These are phyloP conservation scores for Elsinoe perseae DNA, from an alignment of 2,329 filamentous ascomycete genomes.

Conservation along the genomic window DNA sequence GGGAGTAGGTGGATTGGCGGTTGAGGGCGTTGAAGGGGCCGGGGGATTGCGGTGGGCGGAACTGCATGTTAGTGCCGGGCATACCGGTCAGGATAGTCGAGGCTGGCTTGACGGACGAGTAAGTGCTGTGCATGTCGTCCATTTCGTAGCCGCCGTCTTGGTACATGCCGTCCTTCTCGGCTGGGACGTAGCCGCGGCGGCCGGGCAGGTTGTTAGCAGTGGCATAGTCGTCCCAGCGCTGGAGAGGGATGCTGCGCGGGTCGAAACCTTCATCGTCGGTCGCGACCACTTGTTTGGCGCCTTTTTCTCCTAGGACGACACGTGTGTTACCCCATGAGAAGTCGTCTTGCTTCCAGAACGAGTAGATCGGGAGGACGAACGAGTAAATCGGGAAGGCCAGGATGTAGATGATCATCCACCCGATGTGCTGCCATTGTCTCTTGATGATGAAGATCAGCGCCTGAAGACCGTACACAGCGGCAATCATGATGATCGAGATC, in stretches of 20 bases:
- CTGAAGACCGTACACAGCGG: slow-evolving; percentile 88
- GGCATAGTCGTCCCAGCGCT: slow-evolving; percentile 97
- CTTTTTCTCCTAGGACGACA: slow-evolving; percentile 91
- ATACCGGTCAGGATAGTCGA: slow-evolving; percentile 84
- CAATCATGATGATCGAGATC: slow-evolving; percentile 83
- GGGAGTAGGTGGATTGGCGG: slow-evolving; percentile 66
- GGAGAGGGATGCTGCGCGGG: slow-evolving; percentile 83
- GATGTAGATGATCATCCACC: slow-evolving; percentile 99
- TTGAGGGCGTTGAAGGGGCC: slow-evolving; percentile 60
- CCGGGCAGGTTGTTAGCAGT: slow-evolving; percentile 79
- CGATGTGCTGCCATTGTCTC: slow-evolving; percentile 95
- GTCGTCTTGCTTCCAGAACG: slow-evolving; percentile 99
- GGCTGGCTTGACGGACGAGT: slow-evolving; percentile 81
- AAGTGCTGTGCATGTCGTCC: slow-evolving; percentile 95
- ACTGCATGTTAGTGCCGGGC: slow-evolving; percentile 31
- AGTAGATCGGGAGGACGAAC: slow-evolving; percentile 85
- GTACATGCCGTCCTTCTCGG: slow-evolving; percentile 48
- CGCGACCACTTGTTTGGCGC: slow-evolving; percentile 80
- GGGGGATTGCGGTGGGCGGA: slow-evolving; percentile 62
- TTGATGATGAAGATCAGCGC: slow-evolving; percentile 94
- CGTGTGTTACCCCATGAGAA: slow-evolving; percentile 98
- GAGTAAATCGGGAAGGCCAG: slow-evolving; percentile 92
- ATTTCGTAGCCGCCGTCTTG: slow-evolving; percentile 66
- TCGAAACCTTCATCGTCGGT: slow-evolving; percentile 79
- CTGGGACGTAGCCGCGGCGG: slow-evolving; percentile 61